Base-by-base conservation (phyloP, 768 basidiomycete genomes). In the Suillus paluster region DNA sequence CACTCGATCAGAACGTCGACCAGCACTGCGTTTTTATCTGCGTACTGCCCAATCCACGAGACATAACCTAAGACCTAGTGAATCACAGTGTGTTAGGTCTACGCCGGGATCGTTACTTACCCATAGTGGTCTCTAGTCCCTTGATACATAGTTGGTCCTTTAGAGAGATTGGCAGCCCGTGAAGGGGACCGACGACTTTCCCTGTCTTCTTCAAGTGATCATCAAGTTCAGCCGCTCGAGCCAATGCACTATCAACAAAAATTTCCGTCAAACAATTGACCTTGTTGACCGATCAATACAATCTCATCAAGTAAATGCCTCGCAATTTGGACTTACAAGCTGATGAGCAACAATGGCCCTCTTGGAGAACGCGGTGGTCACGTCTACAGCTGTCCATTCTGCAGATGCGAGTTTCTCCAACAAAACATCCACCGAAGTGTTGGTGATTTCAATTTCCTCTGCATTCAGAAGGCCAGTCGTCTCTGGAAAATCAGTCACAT, bases 241-340 rank as follows among this genome's bases (percentile, higher is more conserved):
- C 75, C 5, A 91, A 77, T 1, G 89, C 92, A 10, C 82, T 80
- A 23, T 93, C 88, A 57, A 92, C 82, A 67, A 91, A 92, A 25
- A 92, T 86, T 72, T 94, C 91, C 0, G 92, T 94, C 42, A 94
- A 70, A 70, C 93, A 94, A 66, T 93, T 93, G 6, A 86, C 86
- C 90, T 91, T 68, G 39, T 19, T 41, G 33, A 42, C 30, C 15
- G 10, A 63, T 34, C 11, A 5, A 41, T 6, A 6, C 33, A 36
- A 38, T 60, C 41, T 17, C 41, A 2, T 5, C 15, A 41, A 41
- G 6, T 3, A 19, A 17, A 41, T 41, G 17, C 41, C 7, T 17
- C 17, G 41, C 6, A 70, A 83, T 68, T 58, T 41, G 15, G 41
- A n/a, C 41, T 41, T 15, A 91, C 90, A 19, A 92, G 70, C 67